Evolutionary conservation across 2,329 filamentous ascomycete genomes (phyloP).

Genomic region (Pseudocercospora cruenta): DNA sequence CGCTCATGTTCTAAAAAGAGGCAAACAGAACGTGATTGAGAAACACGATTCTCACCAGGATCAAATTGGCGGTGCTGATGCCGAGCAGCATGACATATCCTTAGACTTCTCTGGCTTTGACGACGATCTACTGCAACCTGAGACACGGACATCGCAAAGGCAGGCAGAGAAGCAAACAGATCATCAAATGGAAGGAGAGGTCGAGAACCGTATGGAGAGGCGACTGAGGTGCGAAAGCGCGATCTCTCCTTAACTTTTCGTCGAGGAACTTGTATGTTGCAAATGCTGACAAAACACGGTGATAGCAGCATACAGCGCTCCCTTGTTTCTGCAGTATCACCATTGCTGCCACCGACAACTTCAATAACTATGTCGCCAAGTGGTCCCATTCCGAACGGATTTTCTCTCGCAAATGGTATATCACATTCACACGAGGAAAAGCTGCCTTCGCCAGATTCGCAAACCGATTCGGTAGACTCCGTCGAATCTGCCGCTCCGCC

Average conservation of each 20-base stretch:
- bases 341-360: not conserved
- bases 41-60: not conserved
- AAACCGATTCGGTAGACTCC: constrained; percentile 6
- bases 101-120: constrained; percentile 9
- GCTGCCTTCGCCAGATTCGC: not conserved
- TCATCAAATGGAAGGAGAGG: not conserved
- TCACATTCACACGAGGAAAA: not conserved
- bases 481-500: not conserved
- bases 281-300: not conserved
- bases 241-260: not conserved
- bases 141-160: not conserved
- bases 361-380: not conserved
- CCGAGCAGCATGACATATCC: constrained; percentile 6
- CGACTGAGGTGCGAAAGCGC: constrained; percentile 5
- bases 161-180: too few species aligned
- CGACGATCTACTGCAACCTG: constrained; percentile 17
- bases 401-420: not conserved
- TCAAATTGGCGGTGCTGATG: not conserved
- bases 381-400: not conserved
- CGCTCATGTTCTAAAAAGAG: not conserved
- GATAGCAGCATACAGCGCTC: not conserved
- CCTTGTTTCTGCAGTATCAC: not conserved
- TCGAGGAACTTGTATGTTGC: not conserved
- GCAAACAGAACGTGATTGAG: not conserved
- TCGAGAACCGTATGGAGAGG: constrained; percentile 5